Conservation (phyloP, 192 early-diverging fungal species). For the Allomyces macrogynus region DNA sequence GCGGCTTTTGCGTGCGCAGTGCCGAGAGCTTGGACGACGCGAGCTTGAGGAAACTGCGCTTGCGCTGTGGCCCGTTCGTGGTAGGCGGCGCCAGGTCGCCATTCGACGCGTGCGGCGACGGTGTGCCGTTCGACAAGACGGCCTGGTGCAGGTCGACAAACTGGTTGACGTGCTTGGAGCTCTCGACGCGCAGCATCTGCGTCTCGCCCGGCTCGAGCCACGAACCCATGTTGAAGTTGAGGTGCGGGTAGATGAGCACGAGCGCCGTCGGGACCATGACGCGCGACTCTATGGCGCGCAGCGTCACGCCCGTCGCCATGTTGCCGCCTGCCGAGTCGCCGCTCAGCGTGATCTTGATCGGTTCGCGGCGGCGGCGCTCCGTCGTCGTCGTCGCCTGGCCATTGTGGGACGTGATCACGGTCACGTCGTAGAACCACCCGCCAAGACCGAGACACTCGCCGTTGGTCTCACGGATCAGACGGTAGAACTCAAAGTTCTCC, state of each 20-base stretch:
- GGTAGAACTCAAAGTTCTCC: constrained; percentile 80
- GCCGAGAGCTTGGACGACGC: background rate
- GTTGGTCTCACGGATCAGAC: constrained; percentile 44
- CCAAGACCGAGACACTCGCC: constrained; percentile 57
- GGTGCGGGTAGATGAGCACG: constrained; percentile 71
- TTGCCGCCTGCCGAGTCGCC: constrained; percentile 98
- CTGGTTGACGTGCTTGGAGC: too few relatives aligned
- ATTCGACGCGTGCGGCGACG: too few relatives aligned
- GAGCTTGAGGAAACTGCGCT: background rate
- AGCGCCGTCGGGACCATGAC: constrained; percentile 45
- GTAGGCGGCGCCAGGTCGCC: too few relatives aligned
- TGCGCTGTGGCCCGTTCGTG: background rate
- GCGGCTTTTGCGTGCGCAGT: background rate
- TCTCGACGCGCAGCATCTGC: too few relatives aligned
- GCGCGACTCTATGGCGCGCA: constrained; percentile 50
- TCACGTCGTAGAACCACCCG: constrained; percentile 20
- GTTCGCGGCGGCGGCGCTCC: constrained; percentile 8
- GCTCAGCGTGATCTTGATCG: constrained; percentile 50
- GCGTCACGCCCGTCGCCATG: constrained; percentile 48
- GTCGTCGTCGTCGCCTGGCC: background rate
- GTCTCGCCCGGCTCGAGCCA: constrained; percentile 25
- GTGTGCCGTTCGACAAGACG: too few relatives aligned
- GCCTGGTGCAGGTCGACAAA: too few relatives aligned
- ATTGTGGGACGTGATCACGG: background rate
- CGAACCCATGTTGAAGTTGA: constrained; percentile 76